Conservation (phyloP, 2,329 filamentous ascomycete genomes). For the Alternaria incomplexa region DNA sequence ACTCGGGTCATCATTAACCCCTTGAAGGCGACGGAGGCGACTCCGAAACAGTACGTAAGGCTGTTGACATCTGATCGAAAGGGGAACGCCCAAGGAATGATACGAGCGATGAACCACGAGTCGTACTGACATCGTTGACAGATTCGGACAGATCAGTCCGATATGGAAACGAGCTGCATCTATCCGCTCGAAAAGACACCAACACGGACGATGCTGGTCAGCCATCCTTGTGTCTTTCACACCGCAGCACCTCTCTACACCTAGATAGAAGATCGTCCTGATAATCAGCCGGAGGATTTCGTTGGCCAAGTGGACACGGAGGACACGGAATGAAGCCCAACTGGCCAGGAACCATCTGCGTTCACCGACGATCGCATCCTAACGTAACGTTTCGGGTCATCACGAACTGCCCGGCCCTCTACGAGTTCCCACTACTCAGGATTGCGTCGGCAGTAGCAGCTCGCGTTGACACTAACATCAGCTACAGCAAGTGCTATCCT, state of each 20-base stretch:
- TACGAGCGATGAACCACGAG: background rate
- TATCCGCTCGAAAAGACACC: background rate
- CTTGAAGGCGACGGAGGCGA: background rate
- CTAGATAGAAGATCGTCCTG: slow-evolving; percentile 3
- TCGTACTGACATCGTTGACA: background rate
- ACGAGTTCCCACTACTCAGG: slow-evolving; percentile 3
- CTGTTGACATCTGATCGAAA: background rate
- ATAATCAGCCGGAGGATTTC: background rate
- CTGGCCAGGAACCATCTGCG: background rate
- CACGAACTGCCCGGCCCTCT: background rate
- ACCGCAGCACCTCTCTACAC: background rate
- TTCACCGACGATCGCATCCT: background rate
- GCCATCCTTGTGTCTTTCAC: background rate
- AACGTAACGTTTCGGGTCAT: background rate
- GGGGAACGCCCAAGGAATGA: background rate
- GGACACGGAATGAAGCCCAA: background rate
- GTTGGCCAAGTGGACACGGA: background rate
- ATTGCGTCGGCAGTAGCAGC: slow-evolving; percentile 60
- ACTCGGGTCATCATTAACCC: background rate
- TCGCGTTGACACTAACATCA: slow-evolving; percentile 64
- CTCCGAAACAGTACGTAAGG: background rate
- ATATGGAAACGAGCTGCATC: background rate
- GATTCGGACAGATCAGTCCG: slow-evolving; percentile 2
- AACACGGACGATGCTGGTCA: background rate
- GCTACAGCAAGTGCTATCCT: slow-evolving; percentile 61